Conservation (phyloP, 2,329 filamentous ascomycete genomes). For the Diaporthe velutina region DNA sequence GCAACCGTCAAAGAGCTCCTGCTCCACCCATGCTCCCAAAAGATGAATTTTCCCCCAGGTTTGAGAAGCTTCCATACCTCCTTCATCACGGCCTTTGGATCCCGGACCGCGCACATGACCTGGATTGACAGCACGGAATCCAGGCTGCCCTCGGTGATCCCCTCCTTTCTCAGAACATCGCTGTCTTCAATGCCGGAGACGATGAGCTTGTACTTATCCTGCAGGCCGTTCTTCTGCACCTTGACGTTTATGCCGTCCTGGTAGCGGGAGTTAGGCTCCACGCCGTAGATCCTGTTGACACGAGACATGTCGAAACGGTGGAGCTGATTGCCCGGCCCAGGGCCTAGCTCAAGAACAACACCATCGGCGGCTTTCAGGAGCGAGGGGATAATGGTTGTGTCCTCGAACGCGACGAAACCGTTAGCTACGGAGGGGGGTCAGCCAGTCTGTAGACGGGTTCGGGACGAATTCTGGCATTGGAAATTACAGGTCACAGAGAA, state of each 20-base stretch:
- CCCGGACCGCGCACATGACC: neutral
- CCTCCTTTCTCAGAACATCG: neutral
- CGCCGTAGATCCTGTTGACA: neutral
- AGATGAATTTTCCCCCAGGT: neutral
- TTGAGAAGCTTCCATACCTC: conserved; percentile 3
- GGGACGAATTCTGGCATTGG: neutral
- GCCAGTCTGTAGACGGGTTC: neutral
- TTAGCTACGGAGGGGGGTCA: neutral
- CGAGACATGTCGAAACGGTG: conserved; percentile 5
- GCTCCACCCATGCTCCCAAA: conserved; percentile 5
- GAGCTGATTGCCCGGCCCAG: neutral
- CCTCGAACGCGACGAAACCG: conserved; percentile 1
- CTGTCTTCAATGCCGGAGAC: conserved; percentile 3
- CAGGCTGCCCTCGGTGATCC: neutral
- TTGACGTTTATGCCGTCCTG: neutral
- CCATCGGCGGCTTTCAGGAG: conserved; percentile 8
- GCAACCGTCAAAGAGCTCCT: conserved; percentile 8
- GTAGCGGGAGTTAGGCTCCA: conserved; percentile 1
- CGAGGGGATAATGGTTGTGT: conserved; percentile 8
- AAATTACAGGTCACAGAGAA: conserved; percentile 14
- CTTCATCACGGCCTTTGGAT: conserved; percentile 1
- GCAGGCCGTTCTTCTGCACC: neutral
- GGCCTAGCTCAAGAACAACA: neutral
- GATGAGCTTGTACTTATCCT: conserved; percentile 15
- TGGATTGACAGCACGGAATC: conserved; percentile 11